Conservation (phyloP, 192 early-diverging fungal species). For the Phlyctochytrium bullatum region DNA sequence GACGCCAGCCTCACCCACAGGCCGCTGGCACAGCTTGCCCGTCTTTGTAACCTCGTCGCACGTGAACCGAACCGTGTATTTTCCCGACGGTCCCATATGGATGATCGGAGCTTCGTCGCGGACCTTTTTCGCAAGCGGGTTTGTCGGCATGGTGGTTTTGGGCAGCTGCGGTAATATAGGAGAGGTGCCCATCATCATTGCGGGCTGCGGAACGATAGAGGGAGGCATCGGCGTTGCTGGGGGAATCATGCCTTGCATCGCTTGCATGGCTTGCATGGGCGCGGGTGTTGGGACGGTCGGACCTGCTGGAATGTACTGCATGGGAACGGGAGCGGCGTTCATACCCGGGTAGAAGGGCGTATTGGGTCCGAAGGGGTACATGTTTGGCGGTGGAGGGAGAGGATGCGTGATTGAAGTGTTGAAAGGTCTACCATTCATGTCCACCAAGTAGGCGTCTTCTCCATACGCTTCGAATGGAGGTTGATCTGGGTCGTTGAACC, state of each 20-base stretch:
- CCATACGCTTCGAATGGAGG: neutral
- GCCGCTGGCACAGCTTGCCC: conserved; percentile 38
- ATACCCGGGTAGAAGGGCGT: neutral
- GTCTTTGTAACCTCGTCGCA: conserved; percentile 38
- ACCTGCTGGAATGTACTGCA: neutral
- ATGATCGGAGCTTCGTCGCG: neutral
- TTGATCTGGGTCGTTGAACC: conserved; percentile 6
- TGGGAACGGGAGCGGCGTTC: neutral
- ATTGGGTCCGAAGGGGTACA: neutral
- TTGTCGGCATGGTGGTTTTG: neutral
- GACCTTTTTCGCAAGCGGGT: neutral
- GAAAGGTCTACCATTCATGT: neutral
- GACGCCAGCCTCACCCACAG: conserved; percentile 33
- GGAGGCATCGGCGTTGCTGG: neutral
- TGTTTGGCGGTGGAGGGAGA: too few relatives aligned
- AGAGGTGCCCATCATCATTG: neutral
- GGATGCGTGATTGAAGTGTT: neutral
- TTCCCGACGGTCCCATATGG: conserved; percentile 23
- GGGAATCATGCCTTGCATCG: neutral
- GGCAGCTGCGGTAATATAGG: neutral
- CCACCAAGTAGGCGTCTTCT: neutral
- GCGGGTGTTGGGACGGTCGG: neutral
- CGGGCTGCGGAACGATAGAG: neutral
- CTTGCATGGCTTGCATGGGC: too few relatives aligned
- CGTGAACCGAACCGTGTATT: conserved; percentile 23